phyloP scores from a whole-genome alignment of 768 basidiomycete genomes.

The Lentinus tigrinus region DNA sequence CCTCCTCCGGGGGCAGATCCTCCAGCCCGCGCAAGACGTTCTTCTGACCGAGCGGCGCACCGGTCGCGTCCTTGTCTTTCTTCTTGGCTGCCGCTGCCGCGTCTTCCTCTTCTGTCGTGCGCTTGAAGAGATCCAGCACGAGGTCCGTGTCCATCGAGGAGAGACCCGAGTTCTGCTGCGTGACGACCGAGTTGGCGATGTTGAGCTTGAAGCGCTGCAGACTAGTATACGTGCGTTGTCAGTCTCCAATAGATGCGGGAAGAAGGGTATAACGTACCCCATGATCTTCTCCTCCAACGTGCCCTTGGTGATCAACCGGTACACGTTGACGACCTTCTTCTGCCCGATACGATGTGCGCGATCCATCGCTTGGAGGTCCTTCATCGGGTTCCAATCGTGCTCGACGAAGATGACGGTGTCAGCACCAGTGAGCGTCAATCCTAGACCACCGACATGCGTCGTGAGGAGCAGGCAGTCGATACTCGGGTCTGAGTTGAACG shows the following conservation, averaged over 20 bases:
- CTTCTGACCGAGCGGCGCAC: conserved; percentile 68
- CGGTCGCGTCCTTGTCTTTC: conserved; percentile 45
- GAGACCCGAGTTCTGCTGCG: conserved; percentile 93
- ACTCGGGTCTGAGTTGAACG: conserved; percentile 95
- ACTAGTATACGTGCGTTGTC: conserved; percentile 37
- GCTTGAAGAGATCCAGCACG: conserved; percentile 89
- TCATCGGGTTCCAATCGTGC: conserved; percentile 99
- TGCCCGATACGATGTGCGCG: conserved; percentile 97
- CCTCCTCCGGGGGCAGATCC: conserved; percentile 88
- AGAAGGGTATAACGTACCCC: conserved; percentile 62
- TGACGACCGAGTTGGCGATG: conserved; percentile 94
- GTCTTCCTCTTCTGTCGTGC: conserved; percentile 76
- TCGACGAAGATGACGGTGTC: conserved; percentile 99
- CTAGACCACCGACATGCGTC: conserved; percentile 95
- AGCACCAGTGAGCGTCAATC: conserved; percentile 93
- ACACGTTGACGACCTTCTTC: conserved; percentile 98
- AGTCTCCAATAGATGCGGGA: conserved; percentile 1
- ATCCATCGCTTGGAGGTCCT: conserved; percentile 99
- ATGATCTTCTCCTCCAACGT: conserved; percentile 99
- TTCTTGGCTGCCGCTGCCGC: conserved; percentile 53
- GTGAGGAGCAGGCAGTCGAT: conserved; percentile 96
- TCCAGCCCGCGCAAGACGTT: conserved; percentile 87
- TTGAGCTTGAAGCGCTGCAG: conserved; percentile 98
- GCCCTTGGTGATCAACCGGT: conserved; percentile 94
- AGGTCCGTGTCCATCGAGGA: conserved; percentile 97